Conservation (phyloP, 2,329 filamentous ascomycete genomes). For the Cryphonectria nitschkei region DNA sequence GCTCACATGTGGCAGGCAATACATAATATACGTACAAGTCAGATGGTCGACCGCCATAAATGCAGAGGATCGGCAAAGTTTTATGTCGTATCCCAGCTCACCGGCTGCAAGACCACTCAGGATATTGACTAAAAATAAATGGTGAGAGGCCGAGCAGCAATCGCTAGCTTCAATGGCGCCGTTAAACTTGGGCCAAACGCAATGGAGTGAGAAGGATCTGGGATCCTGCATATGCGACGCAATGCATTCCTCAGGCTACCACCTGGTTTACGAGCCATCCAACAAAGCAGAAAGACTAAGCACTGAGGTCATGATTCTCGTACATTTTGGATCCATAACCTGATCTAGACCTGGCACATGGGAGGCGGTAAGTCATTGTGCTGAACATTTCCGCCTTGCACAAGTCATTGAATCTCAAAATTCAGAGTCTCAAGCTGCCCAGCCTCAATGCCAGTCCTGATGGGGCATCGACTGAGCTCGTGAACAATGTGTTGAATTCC, state of each 20-base stretch:
- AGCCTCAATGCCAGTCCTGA: not conserved
- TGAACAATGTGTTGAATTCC: not conserved
- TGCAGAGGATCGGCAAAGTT: slow-evolving; percentile 17
- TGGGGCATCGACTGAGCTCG: not conserved
- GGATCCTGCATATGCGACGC: not conserved
- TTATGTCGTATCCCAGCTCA: not conserved
- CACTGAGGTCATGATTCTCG: not conserved
- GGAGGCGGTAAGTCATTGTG: not conserved
- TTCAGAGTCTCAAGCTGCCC: not conserved
- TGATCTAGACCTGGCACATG: not conserved
- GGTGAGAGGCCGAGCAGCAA: not conserved
- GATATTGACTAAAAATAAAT: not conserved
- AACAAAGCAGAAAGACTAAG: not conserved
- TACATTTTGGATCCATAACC: not conserved
- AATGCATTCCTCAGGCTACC: not conserved
- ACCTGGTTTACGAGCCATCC: not conserved
- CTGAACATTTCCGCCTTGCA: not conserved
- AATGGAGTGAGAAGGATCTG: not conserved
- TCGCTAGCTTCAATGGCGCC: not conserved
- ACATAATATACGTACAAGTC: not conserved
- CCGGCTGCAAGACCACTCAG: not conserved
- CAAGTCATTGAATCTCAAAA: not conserved
- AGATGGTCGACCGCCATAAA: slow-evolving; percentile 6
- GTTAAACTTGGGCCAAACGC: not conserved
- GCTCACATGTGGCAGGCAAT: slow-evolving; percentile 6